phyloP scores from a whole-genome alignment of 495 filamentous ascomycete species.

The Aspergillus affinis region DNA sequence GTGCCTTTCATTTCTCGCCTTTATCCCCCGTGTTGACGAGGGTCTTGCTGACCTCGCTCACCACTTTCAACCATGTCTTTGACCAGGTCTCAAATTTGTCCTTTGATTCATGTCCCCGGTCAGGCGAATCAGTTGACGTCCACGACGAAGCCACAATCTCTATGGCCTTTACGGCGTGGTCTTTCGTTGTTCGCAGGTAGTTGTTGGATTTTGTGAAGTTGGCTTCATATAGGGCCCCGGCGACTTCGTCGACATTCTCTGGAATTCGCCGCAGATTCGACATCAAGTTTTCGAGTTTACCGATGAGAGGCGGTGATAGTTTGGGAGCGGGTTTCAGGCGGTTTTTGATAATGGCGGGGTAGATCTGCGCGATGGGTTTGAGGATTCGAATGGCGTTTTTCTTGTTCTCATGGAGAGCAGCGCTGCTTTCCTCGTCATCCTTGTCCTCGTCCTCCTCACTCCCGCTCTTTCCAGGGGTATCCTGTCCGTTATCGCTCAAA shows the following conservation, averaged over 20 bases:
- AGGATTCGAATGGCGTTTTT: conserved; percentile 38
- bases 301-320: conserved; percentile 13
- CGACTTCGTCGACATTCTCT: conserved; percentile 48
- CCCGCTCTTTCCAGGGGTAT: conserved; percentile 44
- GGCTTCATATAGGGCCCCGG: conserved; percentile 48
- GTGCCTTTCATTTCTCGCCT: not conserved
- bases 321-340: conserved; percentile 34
- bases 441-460: conserved; percentile 32
- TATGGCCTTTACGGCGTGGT: conserved; percentile 32
- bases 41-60: conserved; percentile 42
- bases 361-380: conserved; percentile 44
- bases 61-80: conserved; percentile 48
- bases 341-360: conserved; percentile 37
- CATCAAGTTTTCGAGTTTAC: conserved; percentile 34
- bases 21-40: conserved; percentile 13
- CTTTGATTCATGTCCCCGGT: conserved; percentile 22
- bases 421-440: conserved; percentile 28
- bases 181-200: conserved; percentile 29
- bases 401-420: conserved; percentile 37
- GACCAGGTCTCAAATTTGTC: conserved; percentile 52
- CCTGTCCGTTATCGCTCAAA: conserved; percentile 36
- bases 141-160: conserved; percentile 28
- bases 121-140: conserved; percentile 11
- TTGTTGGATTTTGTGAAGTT: conserved; percentile 28
- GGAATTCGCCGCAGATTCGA: conserved; percentile 37